Base-by-base conservation (phyloP, 768 basidiomycete genomes). In the Trametes villosa region DNA sequence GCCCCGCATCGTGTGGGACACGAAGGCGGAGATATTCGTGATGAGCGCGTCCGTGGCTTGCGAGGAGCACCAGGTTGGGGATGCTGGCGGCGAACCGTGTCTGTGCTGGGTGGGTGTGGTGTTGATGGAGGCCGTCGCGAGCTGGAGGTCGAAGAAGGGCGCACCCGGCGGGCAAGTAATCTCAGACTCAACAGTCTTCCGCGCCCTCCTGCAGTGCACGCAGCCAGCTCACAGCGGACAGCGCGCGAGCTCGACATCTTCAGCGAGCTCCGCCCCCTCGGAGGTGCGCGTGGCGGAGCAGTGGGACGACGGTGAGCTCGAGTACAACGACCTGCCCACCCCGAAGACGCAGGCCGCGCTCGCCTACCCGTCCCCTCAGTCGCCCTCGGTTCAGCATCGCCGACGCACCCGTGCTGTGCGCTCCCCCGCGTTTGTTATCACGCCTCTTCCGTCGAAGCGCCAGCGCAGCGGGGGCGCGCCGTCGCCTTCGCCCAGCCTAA, bases 81-180 rank as follows among this genome's bases (percentile, higher is more conserved):
- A 52, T 18, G 15, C 33, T 7, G 41, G 30, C 17, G 31, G 11
- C 7, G 53, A 17, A 13, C 34, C 41, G 18, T 62, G 60, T 31
- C 9, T 62, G 6, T 62, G 60, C 34, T 62, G 60, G 54, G 31
- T 51, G 9, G 55, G 55, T 2, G 6, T 34, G 12, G 34, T 40
- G 9, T 36, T 56, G 7, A 13, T 20, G 24, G 55, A 47, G 22
- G 55, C 55, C 9, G 45, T 56, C 8, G 34, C 55, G n/a, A 48
- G 27, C 41, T 55, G 53, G 53, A 55, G 31, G 17, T 27, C 27
- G 22, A 45, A 36, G 31, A 24, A 26, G 4, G 41, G 6, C 29
- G 29, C 27, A 0, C 31, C 29, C 7, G 33, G 15, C n/a, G 30
- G 13, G 44, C 20, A 36, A n/a, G 18, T 6, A n/a, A 8, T 53